A percentile compares a stretch with the other conserved stretches of the same genome.
Conservation (phyloP, 129 eudicot genomes). For the Helianthus annuus region HanXRQr2.0-SUNRISE NC_035446.2:1154315-1154814, state of each 20-base stretch:
- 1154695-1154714: conserved; percentile 57
- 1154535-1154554: conserved; percentile 57
- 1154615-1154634: too few relatives aligned
- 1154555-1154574: conserved; percentile 69
- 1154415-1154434: conserved; percentile 61
- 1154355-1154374: too few relatives aligned
- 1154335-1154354: too few relatives aligned
- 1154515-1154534: conserved; percentile 30
- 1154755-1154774: conserved; percentile 1
- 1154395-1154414: conserved; percentile 18
- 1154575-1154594: conserved; percentile 43
- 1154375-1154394: too few relatives aligned
- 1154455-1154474: conserved; percentile 59
- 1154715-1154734: conserved; percentile 60
- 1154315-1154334: too few relatives aligned
- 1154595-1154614: neutral
- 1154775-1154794: neutral
- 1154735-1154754: conserved; percentile 49
- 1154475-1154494: conserved; percentile 60
- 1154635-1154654: neutral
- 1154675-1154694: conserved; percentile 67
- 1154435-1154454: conserved; percentile 65
- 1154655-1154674: neutral
- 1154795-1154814: conserved; percentile 10
- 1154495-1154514: conserved; percentile 21